These are phyloP conservation scores for Solanum tarapatanum DNA, from an alignment of 257 asterid species.

Conservation along the genomic window DNA sequence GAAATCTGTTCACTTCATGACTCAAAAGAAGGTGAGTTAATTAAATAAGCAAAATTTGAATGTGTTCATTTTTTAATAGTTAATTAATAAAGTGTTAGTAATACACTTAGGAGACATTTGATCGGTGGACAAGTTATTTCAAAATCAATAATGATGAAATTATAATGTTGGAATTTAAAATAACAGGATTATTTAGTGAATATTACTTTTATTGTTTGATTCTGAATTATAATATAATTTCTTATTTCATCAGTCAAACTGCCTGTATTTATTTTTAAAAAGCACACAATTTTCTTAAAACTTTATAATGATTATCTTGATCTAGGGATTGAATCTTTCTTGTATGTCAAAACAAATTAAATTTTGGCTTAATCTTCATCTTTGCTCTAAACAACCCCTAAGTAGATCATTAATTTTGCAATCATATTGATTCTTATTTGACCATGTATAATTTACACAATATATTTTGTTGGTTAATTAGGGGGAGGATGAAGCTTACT, in stretches of 20 bases:
- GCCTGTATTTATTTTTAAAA: too few relatives aligned
- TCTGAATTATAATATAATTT: too few relatives aligned
- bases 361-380: background rate
- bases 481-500: conserved; percentile 40
- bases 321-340: background rate
- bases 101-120: background rate
- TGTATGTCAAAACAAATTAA: background rate
- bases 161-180: too few relatives aligned
- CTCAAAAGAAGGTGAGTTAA: conserved; percentile 30
- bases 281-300: too few relatives aligned
- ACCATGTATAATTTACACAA: background rate
- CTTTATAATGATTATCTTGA: background rate
- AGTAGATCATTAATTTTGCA: background rate
- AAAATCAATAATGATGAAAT: background rate
- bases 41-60: background rate
- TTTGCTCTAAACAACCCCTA: background rate
- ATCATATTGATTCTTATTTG: background rate
- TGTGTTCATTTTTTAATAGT: too few relatives aligned
- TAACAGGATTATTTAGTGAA: background rate
- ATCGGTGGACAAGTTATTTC: background rate
- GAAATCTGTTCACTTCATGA: conserved; percentile 34
- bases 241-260: background rate
- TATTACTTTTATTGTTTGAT: too few relatives aligned
- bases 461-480: background rate
- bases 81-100: too few relatives aligned